A percentile compares a stretch with the other conserved stretches of the same genome.
phyloP scores from a whole-genome alignment of 225 moss, liverwort and hornwort genomes.

The Marchantia polymorpha region DNA sequence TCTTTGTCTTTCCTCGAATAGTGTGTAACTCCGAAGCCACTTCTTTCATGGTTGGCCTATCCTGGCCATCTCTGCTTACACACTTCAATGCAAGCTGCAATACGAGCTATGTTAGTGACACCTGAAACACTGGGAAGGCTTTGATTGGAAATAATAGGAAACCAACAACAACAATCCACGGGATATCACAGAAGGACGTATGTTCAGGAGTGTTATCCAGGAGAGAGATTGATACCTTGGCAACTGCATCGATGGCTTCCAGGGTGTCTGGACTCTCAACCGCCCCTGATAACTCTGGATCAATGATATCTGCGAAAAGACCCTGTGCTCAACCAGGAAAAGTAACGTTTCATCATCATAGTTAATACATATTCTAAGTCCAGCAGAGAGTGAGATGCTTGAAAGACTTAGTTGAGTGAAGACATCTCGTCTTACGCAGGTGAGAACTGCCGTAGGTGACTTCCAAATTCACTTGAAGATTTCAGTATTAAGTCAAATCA shows the following conservation, averaged over 20 bases:
- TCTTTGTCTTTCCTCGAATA: not conserved
- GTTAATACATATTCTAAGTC: too few relatives aligned
- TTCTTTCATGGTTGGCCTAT: conserved; percentile 24
- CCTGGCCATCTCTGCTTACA: conserved; percentile 11
- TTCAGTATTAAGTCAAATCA: too few relatives aligned
- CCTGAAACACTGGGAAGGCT: too few relatives aligned
- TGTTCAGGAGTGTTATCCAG: not conserved
- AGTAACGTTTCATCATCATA: too few relatives aligned
- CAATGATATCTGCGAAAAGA: not conserved
- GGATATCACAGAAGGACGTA: too few relatives aligned
- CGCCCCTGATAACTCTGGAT: not conserved
- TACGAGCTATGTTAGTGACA: not conserved
- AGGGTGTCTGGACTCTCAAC: not conserved
- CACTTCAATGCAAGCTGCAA: conserved; percentile 28
- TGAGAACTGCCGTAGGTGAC: too few relatives aligned
- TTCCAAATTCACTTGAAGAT: too few relatives aligned
- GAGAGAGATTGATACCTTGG: not conserved
- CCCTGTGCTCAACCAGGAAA: not conserved
- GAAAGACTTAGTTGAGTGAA: too few relatives aligned
- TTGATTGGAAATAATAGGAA: too few relatives aligned
- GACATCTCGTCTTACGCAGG: too few relatives aligned
- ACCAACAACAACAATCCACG: too few relatives aligned
- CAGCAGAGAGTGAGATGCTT: too few relatives aligned
- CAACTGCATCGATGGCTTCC: not conserved
- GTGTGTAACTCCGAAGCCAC: conserved; percentile 7